Base-by-base conservation (phyloP, 257 asterid genomes). In the Catharanthus roseus region DNA sequence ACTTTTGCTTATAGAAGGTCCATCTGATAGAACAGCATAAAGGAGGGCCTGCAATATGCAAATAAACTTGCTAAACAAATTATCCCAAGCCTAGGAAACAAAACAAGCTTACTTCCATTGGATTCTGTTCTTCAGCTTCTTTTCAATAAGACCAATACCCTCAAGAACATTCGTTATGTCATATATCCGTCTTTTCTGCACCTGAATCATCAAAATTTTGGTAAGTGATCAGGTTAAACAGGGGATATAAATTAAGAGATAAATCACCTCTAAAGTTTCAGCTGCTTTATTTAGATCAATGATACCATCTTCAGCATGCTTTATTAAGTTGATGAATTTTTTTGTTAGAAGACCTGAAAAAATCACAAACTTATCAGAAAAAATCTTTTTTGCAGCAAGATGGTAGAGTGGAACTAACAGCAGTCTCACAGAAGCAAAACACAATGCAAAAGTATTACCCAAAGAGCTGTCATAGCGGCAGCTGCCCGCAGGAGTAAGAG, bases 111-210 rank as follows among this genome's bases (percentile, higher is more conserved):
- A 85, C 89, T 82, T 82, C 87, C 87, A 85, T 70, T 38, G 84
- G 67, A 85, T 85, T 78, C 85, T 86, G 86, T 90, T 90, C 84
- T 92, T 92, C 72, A 87, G 90, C 83, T 90, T 92, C 91, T 90
- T 90, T 79, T 92, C 98, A 74, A 92, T 92, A 38, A 90, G 97
- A 78, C 96, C 95, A 81, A 92, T 92, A 67, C 98, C 98, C 79
- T 92, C 98, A 72, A 92, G 98, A 74, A 92, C 98, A 82, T 90
- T 92, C 44, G 98, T 92, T 71, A 92, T 92, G 80, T 90, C 97
- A 79, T 92, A 92, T 77, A 92, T 92, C 72, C 97, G 86, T 79
- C 89, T 78, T 76, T 85, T 85, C 67, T 85, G 89, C 77, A 85
- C 89, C 89, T 85, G 84, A 67, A 69, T 0, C 67, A 80, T 49